Conservation (phyloP, 2,329 filamentous ascomycete genomes). For the Trichoderma afroharzianum region DNA sequence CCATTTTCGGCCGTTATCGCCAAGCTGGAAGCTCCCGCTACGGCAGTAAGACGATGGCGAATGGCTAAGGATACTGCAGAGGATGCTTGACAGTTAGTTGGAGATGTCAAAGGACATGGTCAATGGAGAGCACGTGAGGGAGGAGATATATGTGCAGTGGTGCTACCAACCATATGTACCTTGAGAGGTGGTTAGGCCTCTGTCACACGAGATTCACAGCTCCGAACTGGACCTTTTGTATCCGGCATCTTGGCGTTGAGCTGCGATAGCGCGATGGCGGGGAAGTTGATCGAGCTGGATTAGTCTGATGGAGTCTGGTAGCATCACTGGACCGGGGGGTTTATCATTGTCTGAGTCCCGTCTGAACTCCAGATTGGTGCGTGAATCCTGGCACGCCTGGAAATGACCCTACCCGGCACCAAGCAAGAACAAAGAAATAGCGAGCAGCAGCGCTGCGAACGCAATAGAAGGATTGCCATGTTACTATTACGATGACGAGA, state of each 20-base stretch:
- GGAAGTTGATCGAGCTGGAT: background rate
- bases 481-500: too few relatives aligned
- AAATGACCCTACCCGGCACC: background rate
- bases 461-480: background rate
- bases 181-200: background rate
- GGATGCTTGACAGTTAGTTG: background rate
- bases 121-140: background rate
- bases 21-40: background rate
- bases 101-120: background rate
- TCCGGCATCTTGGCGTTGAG: background rate
- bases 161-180: background rate
- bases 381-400: too few relatives aligned
- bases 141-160: background rate
- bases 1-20: background rate
- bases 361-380: background rate
- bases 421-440: background rate
- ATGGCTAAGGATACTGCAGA: background rate
- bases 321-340: background rate
- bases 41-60: background rate
- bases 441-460: background rate
- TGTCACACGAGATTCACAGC: background rate
- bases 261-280: slow-evolving; percentile 9
- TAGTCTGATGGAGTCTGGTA: background rate
- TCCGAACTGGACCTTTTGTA: background rate
- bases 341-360: background rate